phyloP scores from a whole-genome alignment of 495 filamentous ascomycete species.

The Talaromyces trachyspermus region DNA sequence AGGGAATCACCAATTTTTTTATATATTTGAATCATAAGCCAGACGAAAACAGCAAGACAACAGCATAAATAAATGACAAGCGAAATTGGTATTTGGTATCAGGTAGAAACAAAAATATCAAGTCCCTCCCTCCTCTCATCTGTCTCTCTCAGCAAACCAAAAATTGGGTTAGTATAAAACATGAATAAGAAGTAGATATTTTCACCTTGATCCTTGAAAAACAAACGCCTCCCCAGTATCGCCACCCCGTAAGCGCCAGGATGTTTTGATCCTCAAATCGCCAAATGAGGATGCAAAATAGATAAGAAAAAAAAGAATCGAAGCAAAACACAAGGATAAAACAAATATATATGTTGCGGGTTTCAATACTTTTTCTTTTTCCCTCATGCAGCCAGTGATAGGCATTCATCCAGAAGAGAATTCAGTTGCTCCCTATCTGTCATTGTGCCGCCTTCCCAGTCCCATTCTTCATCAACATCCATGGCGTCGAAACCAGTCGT shows the following conservation, averaged over 20 bases:
- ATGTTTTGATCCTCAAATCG: background rate
- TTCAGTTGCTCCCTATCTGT: conserved; percentile 58
- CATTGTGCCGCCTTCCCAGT: conserved; percentile 65
- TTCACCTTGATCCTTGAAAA: no score
- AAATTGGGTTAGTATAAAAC: no score
- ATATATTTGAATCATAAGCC: conserved; percentile 13
- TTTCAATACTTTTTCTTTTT: no score
- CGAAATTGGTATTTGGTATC: conserved; percentile 14
- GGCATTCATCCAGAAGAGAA: conserved; percentile 58
- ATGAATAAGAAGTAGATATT: no score
- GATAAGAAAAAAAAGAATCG: no score
- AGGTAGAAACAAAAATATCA: conserved; percentile 17
- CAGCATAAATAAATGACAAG: conserved; percentile 7
- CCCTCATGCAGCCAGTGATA: conserved; percentile 43
- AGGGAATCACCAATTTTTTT: conserved; percentile 13
- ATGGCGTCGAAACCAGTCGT: conserved; percentile 41
- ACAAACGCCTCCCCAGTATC: background rate
- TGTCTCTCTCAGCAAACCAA: no score
- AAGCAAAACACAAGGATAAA: no score
- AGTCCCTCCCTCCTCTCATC: background rate
- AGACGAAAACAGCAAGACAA: conserved; percentile 4
- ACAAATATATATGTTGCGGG: no score
- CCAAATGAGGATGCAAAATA: conserved; percentile 1
- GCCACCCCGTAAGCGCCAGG: conserved; percentile 1
- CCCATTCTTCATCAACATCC: conserved; percentile 57